Percentiles rank a stretch among this genome's conserved stretches.
Conservation (phyloP, 192 early-diverging fungal genomes). For the Umbelopsis isabellina region DNA sequence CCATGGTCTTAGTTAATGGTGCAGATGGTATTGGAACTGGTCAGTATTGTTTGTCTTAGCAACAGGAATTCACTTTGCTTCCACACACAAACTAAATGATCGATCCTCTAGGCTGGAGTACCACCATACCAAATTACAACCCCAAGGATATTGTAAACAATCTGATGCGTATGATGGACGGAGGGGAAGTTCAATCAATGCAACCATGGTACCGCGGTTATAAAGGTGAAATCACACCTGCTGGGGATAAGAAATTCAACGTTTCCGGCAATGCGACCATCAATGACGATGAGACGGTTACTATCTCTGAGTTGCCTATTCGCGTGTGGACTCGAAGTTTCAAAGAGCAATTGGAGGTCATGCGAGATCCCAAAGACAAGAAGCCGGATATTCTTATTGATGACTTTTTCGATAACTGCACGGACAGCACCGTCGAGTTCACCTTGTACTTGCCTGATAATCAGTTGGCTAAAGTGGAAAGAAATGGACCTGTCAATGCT, state of each 20-base stretch:
- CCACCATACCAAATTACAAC: conserved; percentile 83
- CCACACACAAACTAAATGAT: neutral
- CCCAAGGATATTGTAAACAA: conserved; percentile 90
- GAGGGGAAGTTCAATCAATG: conserved; percentile 73
- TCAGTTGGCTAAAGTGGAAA: conserved; percentile 72
- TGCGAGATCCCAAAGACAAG: conserved; percentile 65
- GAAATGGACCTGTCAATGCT: conserved; percentile 79
- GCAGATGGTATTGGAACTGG: conserved; percentile 96
- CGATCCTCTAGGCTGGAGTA: conserved; percentile 61
- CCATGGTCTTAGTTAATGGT: conserved; percentile 94
- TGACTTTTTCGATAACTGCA: conserved; percentile 77
- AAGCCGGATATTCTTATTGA: conserved; percentile 60
- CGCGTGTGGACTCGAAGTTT: conserved; percentile 87
- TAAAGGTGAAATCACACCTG: conserved; percentile 72
- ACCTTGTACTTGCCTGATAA: conserved; percentile 64
- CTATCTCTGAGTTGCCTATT: conserved; percentile 90
- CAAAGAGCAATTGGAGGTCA: conserved; percentile 78
- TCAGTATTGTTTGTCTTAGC: conserved; percentile 22
- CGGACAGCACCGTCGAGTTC: conserved; percentile 68
- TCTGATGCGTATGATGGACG: conserved; percentile 77
- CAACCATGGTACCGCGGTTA: conserved; percentile 95
- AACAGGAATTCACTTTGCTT: neutral
- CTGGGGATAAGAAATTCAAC: conserved; percentile 60
- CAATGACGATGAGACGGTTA: conserved; percentile 73
- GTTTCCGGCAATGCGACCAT: conserved; percentile 72